These are phyloP conservation scores for Podaxis sp. DNA, from an alignment of 768 basidiomycete genomes.

Conservation along the genomic window DNA sequence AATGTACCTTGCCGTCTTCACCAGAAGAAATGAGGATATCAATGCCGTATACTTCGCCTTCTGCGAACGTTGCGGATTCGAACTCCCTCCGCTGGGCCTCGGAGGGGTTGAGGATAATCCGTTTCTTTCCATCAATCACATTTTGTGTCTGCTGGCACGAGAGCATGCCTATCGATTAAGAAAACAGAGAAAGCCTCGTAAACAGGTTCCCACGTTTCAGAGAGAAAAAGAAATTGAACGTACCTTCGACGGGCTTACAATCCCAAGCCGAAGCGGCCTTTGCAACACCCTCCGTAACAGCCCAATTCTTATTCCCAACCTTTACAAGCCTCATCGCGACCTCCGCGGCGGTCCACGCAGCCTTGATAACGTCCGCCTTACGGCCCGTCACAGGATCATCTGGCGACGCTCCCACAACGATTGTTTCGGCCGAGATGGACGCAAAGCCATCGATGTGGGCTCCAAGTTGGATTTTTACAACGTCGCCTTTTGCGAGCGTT, in stretches of 20 bases:
- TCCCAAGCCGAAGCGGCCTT: slow-evolving; percentile 71
- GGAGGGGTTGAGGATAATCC: slow-evolving; percentile 87
- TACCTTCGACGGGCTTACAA: slow-evolving; percentile 95
- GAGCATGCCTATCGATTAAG: slow-evolving; percentile 69
- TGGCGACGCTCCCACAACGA: slow-evolving; percentile 80
- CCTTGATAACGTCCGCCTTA: slow-evolving; percentile 89
- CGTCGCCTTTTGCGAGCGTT: slow-evolving; percentile 78
- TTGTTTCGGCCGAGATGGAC: slow-evolving; percentile 88
- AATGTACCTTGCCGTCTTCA: slow-evolving; percentile 85
- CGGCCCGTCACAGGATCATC: slow-evolving; percentile 78
- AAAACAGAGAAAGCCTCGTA: slow-evolving; percentile 12
- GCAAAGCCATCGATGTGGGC: slow-evolving; percentile 99
- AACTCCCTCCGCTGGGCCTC: slow-evolving; percentile 84
- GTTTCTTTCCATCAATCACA: slow-evolving; percentile 94
- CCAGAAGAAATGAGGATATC: slow-evolving; percentile 88
- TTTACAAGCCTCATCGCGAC: slow-evolving; percentile 89
- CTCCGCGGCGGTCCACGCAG: slow-evolving; percentile 93
- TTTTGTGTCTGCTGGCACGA: slow-evolving; percentile 95
- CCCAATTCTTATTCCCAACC: slow-evolving; percentile 94
- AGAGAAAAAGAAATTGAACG: slow-evolving; percentile 19
- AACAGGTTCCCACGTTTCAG: not conserved
- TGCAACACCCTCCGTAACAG: slow-evolving; percentile 82
- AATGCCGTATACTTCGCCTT: slow-evolving; percentile 94
- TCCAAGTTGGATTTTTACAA: slow-evolving; percentile 95
- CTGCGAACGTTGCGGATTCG: slow-evolving; percentile 82